Conservation (phyloP, 306 rosid genomes). For the Abrus precatorius region DNA sequence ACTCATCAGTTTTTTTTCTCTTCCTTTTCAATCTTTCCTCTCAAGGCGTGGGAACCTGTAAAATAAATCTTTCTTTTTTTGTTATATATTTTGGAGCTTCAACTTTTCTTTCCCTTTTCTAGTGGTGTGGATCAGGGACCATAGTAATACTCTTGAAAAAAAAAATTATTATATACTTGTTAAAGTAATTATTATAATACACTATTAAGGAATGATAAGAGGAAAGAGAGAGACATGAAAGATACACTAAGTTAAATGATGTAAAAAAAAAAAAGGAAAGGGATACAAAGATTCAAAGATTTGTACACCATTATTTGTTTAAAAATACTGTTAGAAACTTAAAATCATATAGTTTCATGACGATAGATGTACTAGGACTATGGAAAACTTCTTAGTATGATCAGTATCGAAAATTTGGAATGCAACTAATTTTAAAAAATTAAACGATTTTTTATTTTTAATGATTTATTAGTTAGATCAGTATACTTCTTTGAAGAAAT, state of each 20-base stretch:
- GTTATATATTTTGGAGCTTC: neutral
- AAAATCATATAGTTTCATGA: neutral
- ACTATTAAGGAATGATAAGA: no score
- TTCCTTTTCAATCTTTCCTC: neutral
- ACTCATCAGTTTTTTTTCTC: neutral
- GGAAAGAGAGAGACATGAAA: no score
- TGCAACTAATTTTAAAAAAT: no score
- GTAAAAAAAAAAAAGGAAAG: no score
- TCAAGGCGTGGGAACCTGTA: no score
- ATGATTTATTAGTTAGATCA: neutral
- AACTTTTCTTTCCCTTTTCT: neutral
- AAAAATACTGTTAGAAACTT: neutral
- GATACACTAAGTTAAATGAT: no score
- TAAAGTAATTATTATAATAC: no score
- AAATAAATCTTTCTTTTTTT: no score
- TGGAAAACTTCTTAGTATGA: neutral
- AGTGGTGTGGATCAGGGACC: neutral
- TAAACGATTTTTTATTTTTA: no score
- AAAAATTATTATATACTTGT: no score
- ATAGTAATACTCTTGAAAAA: neutral
- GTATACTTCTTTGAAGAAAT: neutral
- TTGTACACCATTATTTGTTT: no score
- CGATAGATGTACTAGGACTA: neutral
- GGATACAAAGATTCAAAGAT: no score
- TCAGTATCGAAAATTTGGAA: neutral